Evolutionary conservation across 2,329 filamentous ascomycete genomes (phyloP).

Genomic region (Paraphaeosphaeria sporulosa): DNA sequence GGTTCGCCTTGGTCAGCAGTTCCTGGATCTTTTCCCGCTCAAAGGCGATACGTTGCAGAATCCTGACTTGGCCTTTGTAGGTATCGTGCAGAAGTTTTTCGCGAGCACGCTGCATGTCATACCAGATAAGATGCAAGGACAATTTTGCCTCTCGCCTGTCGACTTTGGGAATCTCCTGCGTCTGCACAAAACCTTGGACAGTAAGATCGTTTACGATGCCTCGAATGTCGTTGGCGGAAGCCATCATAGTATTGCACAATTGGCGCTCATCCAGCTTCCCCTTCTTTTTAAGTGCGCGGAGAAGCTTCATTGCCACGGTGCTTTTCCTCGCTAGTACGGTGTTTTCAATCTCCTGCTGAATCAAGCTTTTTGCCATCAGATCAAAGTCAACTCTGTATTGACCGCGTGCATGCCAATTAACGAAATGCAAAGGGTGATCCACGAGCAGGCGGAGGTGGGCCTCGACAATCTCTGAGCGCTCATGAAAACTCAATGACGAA

Average conservation of each 20-base stretch:
- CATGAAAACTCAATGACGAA: constrained; percentile 29
- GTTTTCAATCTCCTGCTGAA: constrained; percentile 80
- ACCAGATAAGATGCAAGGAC: constrained; percentile 92
- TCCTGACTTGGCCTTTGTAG: constrained; percentile 89
- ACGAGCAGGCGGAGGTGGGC: constrained; percentile 77
- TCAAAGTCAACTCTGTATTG: constrained; percentile 79
- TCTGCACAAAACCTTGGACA: constrained; percentile 83
- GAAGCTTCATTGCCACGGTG: constrained; percentile 78
- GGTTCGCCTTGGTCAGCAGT: constrained; percentile 81
- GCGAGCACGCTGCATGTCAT: constrained; percentile 76
- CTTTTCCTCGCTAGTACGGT: constrained; percentile 82
- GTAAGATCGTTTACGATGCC: constrained; percentile 86
- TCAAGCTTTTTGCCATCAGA: constrained; percentile 73
- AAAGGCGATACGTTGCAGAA: constrained; percentile 78
- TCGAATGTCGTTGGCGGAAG: constrained; percentile 85
- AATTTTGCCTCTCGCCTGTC: constrained; percentile 80
- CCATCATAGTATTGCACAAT: constrained; percentile 78
- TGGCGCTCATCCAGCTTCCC: constrained; percentile 96
- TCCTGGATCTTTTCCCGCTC: constrained; percentile 76
- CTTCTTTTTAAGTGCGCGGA: constrained; percentile 82
- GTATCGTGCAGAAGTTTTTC: constrained; percentile 77
- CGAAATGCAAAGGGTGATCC: constrained; percentile 71
- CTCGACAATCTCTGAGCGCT: constrained; percentile 58
- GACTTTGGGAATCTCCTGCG: constrained; percentile 94
- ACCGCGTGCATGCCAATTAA: constrained; percentile 71